Conservation (phyloP, 345 rosid species). For the Leavenworthia alabamica region DNA sequence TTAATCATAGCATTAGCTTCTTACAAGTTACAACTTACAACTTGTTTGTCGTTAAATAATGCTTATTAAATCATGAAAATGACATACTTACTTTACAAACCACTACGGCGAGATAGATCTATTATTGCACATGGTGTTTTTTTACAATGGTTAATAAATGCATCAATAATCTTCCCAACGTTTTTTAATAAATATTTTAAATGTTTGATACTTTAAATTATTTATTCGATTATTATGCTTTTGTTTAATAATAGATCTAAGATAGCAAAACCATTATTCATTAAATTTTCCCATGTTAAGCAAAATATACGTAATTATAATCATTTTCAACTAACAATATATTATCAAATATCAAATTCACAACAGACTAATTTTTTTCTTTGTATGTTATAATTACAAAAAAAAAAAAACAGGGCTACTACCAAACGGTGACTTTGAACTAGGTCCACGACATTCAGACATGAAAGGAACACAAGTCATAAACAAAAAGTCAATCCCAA, state of each 20-base stretch:
- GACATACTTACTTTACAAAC: no score
- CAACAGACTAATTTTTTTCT: no score
- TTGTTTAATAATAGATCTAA: neutral
- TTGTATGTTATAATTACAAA: neutral
- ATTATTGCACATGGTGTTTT: constrained; percentile 16
- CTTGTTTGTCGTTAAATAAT: no score
- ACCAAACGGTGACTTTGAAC: constrained; percentile 75
- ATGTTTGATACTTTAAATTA: no score
- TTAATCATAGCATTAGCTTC: neutral
- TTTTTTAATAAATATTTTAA: no score
- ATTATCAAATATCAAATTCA: no score
- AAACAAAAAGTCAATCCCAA: constrained; percentile 46
- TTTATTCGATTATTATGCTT: neutral
- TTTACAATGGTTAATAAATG: constrained; percentile 23
- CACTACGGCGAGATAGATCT: constrained; percentile 9
- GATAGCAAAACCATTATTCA: neutral
- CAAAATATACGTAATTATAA: neutral
- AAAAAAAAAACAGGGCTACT: constrained; percentile 45
- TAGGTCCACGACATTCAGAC: constrained; percentile 43
- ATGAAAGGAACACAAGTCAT: constrained; percentile 66
- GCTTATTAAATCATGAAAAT: no score
- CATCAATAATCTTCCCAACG: constrained; percentile 7
- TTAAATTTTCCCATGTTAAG: constrained; percentile 11
- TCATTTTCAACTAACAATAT: no score
- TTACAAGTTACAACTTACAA: no score